phyloP scores from a whole-genome alignment of 2,329 filamentous ascomycete genomes.

The Lachnellula arida region DNA sequence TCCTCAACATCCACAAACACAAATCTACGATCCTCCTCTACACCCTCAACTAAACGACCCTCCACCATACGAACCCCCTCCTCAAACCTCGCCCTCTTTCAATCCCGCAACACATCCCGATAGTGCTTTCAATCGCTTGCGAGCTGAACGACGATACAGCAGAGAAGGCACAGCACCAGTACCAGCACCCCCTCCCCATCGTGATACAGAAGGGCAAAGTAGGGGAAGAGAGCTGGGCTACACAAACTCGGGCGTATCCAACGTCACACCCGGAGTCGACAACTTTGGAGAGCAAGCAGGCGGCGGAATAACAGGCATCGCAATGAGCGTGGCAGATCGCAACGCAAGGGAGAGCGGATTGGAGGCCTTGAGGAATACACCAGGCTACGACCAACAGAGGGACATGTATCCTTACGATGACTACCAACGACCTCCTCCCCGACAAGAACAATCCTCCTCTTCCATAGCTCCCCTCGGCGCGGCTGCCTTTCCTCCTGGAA shows the following conservation, averaged over 20 bases:
- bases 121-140: slow-evolving; percentile 23
- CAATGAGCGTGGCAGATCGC: slow-evolving; percentile 59
- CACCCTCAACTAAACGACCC: slow-evolving; percentile 9
- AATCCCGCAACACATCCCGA: slow-evolving; percentile 24
- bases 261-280: slow-evolving; percentile 58
- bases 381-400: slow-evolving; percentile 23
- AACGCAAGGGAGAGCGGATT: slow-evolving; percentile 61
- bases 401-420: slow-evolving; percentile 11
- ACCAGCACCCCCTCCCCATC: slow-evolving; percentile 32
- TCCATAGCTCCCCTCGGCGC: slow-evolving; percentile 28
- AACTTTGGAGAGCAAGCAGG: slow-evolving; percentile 59
- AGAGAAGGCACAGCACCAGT: slow-evolving; percentile 13
- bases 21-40: slow-evolving; percentile 2
- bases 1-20: slow-evolving; percentile 7
- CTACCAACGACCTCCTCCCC: slow-evolving; percentile 7
- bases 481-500: slow-evolving; percentile 28
- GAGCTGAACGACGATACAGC: slow-evolving; percentile 19
- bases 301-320: slow-evolving; percentile 65
- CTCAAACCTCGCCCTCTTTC: slow-evolving; percentile 1
- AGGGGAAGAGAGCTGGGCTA: slow-evolving; percentile 24
- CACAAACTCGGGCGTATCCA: slow-evolving; percentile 25
- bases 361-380: slow-evolving; percentile 49
- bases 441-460: slow-evolving; percentile 21
- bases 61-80: slow-evolving; percentile 2
- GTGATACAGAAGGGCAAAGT: slow-evolving; percentile 23